These are phyloP conservation scores for Gloeophyllum trabeum DNA, from an alignment of 768 basidiomycete genomes.

Conservation along the genomic window DNA sequence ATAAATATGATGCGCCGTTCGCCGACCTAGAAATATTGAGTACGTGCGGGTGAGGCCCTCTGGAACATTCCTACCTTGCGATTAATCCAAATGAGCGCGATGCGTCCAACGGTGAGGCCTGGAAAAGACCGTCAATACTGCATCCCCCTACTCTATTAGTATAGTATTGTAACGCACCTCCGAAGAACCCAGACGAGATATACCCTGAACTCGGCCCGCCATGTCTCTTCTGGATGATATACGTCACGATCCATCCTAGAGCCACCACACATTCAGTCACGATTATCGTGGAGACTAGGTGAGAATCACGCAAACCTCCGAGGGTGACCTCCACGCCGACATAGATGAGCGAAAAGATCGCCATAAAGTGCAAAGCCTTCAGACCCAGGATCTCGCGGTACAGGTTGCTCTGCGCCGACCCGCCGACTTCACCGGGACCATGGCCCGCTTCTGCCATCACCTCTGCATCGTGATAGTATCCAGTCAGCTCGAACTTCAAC, in stretches of 20 bases:
- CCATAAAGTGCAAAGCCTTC: slow-evolving; percentile 26
- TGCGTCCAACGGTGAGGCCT: slow-evolving; percentile 41
- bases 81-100: slow-evolving; percentile 40
- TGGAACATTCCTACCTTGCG: slow-evolving; percentile 17
- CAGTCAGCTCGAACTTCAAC: neutral
- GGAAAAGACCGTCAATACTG: neutral
- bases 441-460: slow-evolving; percentile 45
- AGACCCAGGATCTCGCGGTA: slow-evolving; percentile 34
- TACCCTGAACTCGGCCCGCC: slow-evolving; percentile 38
- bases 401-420: slow-evolving; percentile 26
- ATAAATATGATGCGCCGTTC: slow-evolving; percentile 23
- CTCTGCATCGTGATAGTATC: slow-evolving; percentile 22
- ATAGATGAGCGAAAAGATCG: slow-evolving; percentile 31
- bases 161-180: slow-evolving; percentile 14
- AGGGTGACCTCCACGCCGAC: slow-evolving; percentile 24
- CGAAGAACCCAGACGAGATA: slow-evolving; percentile 38
- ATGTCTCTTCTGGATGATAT: slow-evolving; percentile 29
- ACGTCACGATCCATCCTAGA: slow-evolving; percentile 46
- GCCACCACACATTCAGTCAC: neutral
- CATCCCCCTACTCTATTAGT: neutral
- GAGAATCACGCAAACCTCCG: slow-evolving; percentile 18
- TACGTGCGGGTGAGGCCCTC: neutral
- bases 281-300: neutral
- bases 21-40: slow-evolving; percentile 18
- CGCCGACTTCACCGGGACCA: slow-evolving; percentile 21